Evolutionary conservation across 31 red algal genomes (phyloP).

Genomic region (Pterothamnion heteromorphum): DNA sequence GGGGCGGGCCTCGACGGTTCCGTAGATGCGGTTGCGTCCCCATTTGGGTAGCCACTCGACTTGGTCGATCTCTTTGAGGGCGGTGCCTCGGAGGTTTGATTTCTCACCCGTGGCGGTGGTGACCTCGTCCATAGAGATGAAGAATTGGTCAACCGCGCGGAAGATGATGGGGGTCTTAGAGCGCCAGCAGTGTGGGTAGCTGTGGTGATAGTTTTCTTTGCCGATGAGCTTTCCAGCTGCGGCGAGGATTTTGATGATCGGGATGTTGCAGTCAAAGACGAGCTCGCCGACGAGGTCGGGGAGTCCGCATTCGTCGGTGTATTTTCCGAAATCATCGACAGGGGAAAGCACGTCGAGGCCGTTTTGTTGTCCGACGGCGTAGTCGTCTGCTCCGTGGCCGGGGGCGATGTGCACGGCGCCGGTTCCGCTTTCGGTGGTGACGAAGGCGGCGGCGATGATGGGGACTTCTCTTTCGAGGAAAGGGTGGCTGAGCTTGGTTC

Average conservation of each 20-base stretch:
- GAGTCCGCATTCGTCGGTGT: background rate
- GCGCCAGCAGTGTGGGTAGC: conserved; percentile 98
- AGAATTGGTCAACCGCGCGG: conserved; percentile 97
- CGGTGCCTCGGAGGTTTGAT: conserved; percentile 72
- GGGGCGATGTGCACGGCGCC: background rate
- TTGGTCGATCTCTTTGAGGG: conserved; percentile 63
- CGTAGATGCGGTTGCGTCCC: conserved; percentile 76
- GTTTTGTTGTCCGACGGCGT: background rate
- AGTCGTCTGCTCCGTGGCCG: background rate
- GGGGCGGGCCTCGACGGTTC: conserved; percentile 82
- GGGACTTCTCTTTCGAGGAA: background rate
- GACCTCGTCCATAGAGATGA: conserved; percentile 86
- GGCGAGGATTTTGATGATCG: background rate
- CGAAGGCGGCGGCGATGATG: background rate
- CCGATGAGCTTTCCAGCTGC: background rate
- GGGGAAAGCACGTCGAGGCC: background rate
- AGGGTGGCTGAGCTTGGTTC: background rate
- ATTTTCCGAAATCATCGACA: background rate
- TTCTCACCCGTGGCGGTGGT: no score
- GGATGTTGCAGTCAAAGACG: background rate
- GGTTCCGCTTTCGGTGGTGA: background rate
- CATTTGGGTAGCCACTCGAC: conserved; percentile 78
- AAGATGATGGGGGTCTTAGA: conserved; percentile 98
- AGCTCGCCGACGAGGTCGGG: background rate
- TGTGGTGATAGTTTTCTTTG: conserved; percentile 91